Base-by-base conservation (phyloP, 208 protist genomes). In the Leishmania arabica region DNA sequence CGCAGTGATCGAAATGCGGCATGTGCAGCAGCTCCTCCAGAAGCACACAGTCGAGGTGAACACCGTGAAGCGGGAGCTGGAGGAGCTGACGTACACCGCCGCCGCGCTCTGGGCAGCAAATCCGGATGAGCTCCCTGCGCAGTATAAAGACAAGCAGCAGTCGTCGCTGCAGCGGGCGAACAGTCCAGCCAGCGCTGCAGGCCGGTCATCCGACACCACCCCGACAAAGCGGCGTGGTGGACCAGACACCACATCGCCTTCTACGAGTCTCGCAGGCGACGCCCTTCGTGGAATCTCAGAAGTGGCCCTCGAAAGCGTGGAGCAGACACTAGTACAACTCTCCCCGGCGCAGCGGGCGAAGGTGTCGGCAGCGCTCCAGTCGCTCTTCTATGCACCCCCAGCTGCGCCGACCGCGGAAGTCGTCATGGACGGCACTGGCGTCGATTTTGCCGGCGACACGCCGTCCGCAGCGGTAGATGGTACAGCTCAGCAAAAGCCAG, bases 21-120 rank as follows among this genome's bases (percentile, higher is more conserved):
- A 81, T 34, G 82, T 81, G 21, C 76, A 85, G 77, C 77, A 85
- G 71, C 77, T 81, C 31, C 53, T 85, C 34, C 82, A 81, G 77
- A 70, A 78, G n/a, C 71, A 85, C 64, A 51, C 76, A 21, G 21
- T 37, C 21, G 77, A 81, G 27, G 62, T 75, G 37, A 77, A 81
- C 70, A 58, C 45, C 5, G n/a, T 68, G 31, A 80, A 81, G 62
- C 54, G 74, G n/a, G 49, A 65, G 37, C 13, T 85, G 31, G 82
- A 85, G 37, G 76, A 85, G 31, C 45, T 85, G 27, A 78, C 64
- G 49, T 37, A 56, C 60, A 81, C 77, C 8, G 82, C 82, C 6
- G 54, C 68, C 40, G 49, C 19, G 64, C 71, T 85, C 60, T 85
- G 82, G 77, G 66, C 77, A 11, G 34, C 79, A 8, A 69, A 80